Evolutionary conservation across 2,329 filamentous ascomycete species (phyloP).

Genomic region (Fusarium sublunatum): DNA sequence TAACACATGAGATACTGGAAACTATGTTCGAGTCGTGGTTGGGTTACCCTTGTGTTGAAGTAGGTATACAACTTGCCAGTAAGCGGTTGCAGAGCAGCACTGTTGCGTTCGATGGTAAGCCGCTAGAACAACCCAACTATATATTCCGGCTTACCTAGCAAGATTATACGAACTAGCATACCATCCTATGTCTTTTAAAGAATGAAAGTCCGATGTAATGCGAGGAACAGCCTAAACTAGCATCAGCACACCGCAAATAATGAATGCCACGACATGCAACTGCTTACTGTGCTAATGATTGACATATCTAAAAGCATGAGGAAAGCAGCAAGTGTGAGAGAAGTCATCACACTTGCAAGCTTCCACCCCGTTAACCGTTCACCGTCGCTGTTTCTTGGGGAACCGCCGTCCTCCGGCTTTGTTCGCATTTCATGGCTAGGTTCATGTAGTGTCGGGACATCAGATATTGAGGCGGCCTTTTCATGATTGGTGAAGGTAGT

Average conservation of each 20-base stretch:
- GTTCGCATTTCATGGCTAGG: slow-evolving; percentile 7
- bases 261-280: not conserved
- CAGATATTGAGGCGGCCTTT: slow-evolving; percentile 21
- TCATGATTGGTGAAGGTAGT: slow-evolving; percentile 1
- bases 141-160: slow-evolving; percentile 50
- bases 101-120: slow-evolving; percentile 43
- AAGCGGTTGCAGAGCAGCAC: slow-evolving; percentile 62
- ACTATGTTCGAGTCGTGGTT: slow-evolving; percentile 51
- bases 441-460: slow-evolving; percentile 37
- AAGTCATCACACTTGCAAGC: slow-evolving; percentile 50
- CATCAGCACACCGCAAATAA: slow-evolving; percentile 1
- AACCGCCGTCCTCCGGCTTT: slow-evolving; percentile 16
- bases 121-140: not conserved
- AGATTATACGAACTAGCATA: slow-evolving; percentile 64
- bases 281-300: slow-evolving; percentile 62
- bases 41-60: slow-evolving; percentile 41
- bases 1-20: not conserved
- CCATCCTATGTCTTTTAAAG: slow-evolving; percentile 66
- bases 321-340: slow-evolving; percentile 58
- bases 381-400: slow-evolving; percentile 21
- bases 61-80: slow-evolving; percentile 63
- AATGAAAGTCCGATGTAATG: slow-evolving; percentile 63
- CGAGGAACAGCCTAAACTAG: slow-evolving; percentile 56
- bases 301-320: slow-evolving; percentile 63
- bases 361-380: slow-evolving; percentile 46